Evolutionary conservation across 1,284 basidiomycete genomes (phyloP).

Genomic region (Trametes versicolor): DNA sequence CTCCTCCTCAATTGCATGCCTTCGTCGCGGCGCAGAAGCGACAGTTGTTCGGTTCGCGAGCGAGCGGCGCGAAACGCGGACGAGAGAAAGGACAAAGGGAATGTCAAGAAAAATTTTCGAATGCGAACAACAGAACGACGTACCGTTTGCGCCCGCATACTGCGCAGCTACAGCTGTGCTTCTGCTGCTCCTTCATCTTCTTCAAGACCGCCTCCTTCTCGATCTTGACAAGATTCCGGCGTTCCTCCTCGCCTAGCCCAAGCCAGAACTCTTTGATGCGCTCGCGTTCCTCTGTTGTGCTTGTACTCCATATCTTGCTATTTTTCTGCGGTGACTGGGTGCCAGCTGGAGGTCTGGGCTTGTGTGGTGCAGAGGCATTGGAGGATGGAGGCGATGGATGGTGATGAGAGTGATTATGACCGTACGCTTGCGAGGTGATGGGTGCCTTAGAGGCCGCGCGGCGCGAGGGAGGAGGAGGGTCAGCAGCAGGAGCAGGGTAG

Average conservation of each 20-base stretch:
- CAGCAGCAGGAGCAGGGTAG: slow-evolving; percentile 49
- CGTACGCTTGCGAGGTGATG: slow-evolving; percentile 61
- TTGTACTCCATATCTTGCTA: slow-evolving; percentile 90
- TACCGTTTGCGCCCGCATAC: slow-evolving; percentile 97
- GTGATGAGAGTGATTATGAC: slow-evolving; percentile 62
- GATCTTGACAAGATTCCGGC: slow-evolving; percentile 91
- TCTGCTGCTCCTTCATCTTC: slow-evolving; percentile 99
- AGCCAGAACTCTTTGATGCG: slow-evolving; percentile 99
- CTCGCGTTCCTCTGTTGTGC: slow-evolving; percentile 91
- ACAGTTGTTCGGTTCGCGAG: slow-evolving; percentile 14
- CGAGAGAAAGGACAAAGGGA: slow-evolving; percentile 34
- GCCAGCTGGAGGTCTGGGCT: slow-evolving; percentile 56
- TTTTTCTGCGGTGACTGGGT: slow-evolving; percentile 47
- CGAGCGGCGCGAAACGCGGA: slow-evolving; percentile 31
- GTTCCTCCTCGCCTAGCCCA: slow-evolving; percentile 87
- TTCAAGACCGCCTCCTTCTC: slow-evolving; percentile 97
- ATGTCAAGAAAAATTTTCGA: slow-evolving; percentile 52
- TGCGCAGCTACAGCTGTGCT: slow-evolving; percentile 94
- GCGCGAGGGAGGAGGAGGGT: slow-evolving; percentile 50
- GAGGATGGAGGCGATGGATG: slow-evolving; percentile 78
- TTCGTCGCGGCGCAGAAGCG: slow-evolving; percentile 44
- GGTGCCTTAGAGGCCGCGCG: slow-evolving; percentile 78
- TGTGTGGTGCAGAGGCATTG: slow-evolving; percentile 61
- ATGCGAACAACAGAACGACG: slow-evolving; percentile 49
- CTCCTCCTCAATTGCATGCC: slow-evolving; percentile 98